Evolutionary conservation across 2,329 filamentous ascomycete genomes (phyloP), one percentile per base, ranked within the genome.

Genomic region (Aspergillus pseudoglaucus): DNA sequence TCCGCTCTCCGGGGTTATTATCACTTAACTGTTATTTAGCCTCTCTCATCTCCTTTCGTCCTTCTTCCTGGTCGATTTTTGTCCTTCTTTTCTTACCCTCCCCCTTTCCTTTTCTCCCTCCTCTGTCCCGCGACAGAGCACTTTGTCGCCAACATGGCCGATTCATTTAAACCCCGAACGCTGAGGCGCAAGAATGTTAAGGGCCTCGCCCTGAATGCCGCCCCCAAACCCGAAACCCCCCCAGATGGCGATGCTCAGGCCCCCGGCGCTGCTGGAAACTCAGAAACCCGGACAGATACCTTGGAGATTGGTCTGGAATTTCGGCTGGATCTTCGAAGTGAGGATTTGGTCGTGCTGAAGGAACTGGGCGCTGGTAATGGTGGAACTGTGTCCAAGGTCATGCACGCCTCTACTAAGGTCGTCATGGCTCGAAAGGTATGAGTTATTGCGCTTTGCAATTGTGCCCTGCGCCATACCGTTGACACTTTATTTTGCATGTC

Each of bases 171-270:
- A 67, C 75, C 79, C 48, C 76, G 80, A 66, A 94, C 93, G 53
- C 87, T 98, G 84, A 97, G 96, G 84, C 86, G 91, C 78, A 96
- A 97, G 82, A 98, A 98, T 69, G 87, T 95, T 71, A 97, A 97
- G 75, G 91, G 90, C 33, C 84, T 98, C 44, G 90, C 90, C 57
- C 78, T 98, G 65, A 90, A 83, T 62, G 84, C 88, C 44, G 83
- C 86, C 42, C 85, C 88, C 38, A 88, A 89, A 55, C 63, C 76
- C 53, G 74, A 82, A 47, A 81, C 84, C 46, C 84, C 88, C 25
- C 85, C 88, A 41, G 86, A 89, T 60, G 84, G 82, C 51, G 87
- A 85, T 63, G 66, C 77, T 42, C 82, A 83, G 61, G 71, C 79
- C 46, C 78, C 81, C 7, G 82, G 81, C 23, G 76, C 80, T 50